Evolutionary conservation across 495 filamentous ascomycete genomes (phyloP), one percentile per base, ranked within the genome.

Genomic region (Penicillium pulvis): DNA sequence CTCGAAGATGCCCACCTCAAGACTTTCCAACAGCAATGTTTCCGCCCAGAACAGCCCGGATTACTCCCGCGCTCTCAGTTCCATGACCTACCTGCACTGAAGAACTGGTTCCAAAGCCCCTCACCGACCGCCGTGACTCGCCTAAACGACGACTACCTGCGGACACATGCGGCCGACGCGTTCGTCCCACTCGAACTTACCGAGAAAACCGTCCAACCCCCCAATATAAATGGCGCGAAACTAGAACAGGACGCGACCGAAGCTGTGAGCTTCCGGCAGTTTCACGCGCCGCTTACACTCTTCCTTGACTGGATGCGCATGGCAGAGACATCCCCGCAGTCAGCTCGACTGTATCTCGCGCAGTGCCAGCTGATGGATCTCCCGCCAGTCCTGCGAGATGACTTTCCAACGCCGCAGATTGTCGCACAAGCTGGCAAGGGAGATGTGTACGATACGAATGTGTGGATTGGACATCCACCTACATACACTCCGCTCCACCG

Each of bases 401-500:
- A 94, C 62, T 70, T 97, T 1, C 88, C 89, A 0, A 79, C 81
- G 0, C 94, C 94, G 0, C 61, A 78, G 0, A 52, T 91, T 4
- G 86, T 97, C 4, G 59, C 54, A 23, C 57, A 76, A 33, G 76
- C 83, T 10, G 85, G 91, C 10, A 77, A 75, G 63, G 86, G 87
- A 42, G 93, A 97, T 72, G 73, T 97, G 11, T 98, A 98, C 66
- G 83, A 85, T 62, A 85, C 87, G 12, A 93, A 87, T 66, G 72
- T 98, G 24, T 98, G 94, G 94, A 80, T 98, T 6, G 94, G 94
- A 10, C 74, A 88, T 5, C 83, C 91, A 33, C 89, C 90, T 2
- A 97, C 93, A 0, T 89, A 88, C 65, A 98, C 94, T 0, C 91
- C 94, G 7, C 80, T 95, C 10, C 94, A 98, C 73, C 81, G 87